Evolutionary conservation across 768 basidiomycete genomes (phyloP).

Genomic region (Amanita molliuscula): DNA sequence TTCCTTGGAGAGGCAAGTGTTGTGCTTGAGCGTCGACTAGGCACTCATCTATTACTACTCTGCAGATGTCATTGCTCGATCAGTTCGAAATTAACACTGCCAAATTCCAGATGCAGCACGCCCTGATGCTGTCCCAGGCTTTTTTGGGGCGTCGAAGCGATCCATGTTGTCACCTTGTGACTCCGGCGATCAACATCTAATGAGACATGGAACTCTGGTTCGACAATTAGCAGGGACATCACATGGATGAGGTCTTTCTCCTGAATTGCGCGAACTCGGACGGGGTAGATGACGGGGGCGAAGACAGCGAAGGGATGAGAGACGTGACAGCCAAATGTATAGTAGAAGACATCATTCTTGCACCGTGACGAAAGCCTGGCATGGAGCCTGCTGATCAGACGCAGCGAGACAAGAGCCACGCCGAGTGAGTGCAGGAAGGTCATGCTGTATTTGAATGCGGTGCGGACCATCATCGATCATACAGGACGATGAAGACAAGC

Average conservation of each 20-base stretch:
- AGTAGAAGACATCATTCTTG: too few relatives aligned
- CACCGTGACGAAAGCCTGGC: too few relatives aligned
- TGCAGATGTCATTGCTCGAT: too few relatives aligned
- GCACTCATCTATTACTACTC: too few relatives aligned
- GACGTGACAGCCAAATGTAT: background rate
- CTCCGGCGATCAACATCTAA: background rate
- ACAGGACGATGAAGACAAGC: constrained; percentile 17
- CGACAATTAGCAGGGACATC: background rate
- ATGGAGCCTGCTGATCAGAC: too few relatives aligned
- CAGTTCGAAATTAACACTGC: too few relatives aligned
- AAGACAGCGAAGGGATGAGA: background rate
- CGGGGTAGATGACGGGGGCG: constrained; percentile 10
- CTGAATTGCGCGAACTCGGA: constrained; percentile 2
- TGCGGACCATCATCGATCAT: constrained; percentile 15
- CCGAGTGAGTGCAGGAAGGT: constrained; percentile 8
- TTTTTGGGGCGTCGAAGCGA: too few relatives aligned
- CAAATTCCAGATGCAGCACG: too few relatives aligned
- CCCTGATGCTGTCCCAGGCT: too few relatives aligned
- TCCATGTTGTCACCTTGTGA: too few relatives aligned
- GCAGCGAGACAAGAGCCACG: background rate
- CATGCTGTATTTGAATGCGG: constrained; percentile 19
- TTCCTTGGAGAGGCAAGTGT: too few relatives aligned
- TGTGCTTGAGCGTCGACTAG: too few relatives aligned
- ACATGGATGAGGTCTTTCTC: constrained; percentile 6
- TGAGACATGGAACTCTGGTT: background rate